phyloP scores from a whole-genome alignment of 2,329 filamentous ascomycete genomes.

The Penicillium aurantiogriseum region DNA sequence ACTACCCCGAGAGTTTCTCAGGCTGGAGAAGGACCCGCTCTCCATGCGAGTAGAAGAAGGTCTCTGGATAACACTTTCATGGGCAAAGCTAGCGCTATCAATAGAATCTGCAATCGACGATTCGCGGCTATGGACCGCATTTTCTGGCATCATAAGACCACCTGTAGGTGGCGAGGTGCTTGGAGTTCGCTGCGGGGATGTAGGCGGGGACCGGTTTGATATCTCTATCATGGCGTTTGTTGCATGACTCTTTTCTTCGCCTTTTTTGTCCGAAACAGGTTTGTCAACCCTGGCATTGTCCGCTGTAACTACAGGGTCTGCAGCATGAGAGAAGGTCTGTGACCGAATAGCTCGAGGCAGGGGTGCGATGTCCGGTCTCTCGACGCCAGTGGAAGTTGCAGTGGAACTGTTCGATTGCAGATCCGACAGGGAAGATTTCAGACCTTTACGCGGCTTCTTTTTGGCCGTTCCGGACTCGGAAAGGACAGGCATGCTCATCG shows the following conservation, averaged over 20 bases:
- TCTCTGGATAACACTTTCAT: constrained; percentile 24
- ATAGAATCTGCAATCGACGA: constrained; percentile 53
- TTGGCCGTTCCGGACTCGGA: constrained; percentile 23
- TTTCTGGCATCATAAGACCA: constrained; percentile 34
- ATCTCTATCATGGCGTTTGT: constrained; percentile 66
- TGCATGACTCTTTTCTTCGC: constrained; percentile 59
- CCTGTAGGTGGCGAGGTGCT: constrained; percentile 44
- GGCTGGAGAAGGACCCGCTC: constrained; percentile 22
- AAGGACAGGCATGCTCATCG: constrained; percentile 36
- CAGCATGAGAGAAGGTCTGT: constrained; percentile 61
- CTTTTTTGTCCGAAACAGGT: constrained; percentile 55
- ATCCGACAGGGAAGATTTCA: constrained; percentile 27
- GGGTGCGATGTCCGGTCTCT: constrained; percentile 40
- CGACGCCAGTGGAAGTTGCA: constrained; percentile 30
- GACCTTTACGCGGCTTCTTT: constrained; percentile 31
- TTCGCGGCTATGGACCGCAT: constrained; percentile 44
- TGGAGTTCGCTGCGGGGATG: constrained; percentile 52
- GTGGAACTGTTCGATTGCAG: constrained; percentile 20
- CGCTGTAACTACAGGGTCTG: constrained; percentile 65
- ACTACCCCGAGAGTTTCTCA: constrained; percentile 22
- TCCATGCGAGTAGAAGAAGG: constrained; percentile 32
- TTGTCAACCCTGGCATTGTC: constrained; percentile 67
- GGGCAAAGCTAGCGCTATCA: constrained; percentile 22
- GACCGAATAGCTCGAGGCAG: constrained; percentile 59
- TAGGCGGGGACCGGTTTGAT: constrained; percentile 60